Percentiles rank a stretch among this genome's conserved stretches.
These are phyloP conservation scores for Diatrype stigma DNA, from an alignment of 2,329 filamentous ascomycete genomes.

Conservation along the genomic window DNA sequence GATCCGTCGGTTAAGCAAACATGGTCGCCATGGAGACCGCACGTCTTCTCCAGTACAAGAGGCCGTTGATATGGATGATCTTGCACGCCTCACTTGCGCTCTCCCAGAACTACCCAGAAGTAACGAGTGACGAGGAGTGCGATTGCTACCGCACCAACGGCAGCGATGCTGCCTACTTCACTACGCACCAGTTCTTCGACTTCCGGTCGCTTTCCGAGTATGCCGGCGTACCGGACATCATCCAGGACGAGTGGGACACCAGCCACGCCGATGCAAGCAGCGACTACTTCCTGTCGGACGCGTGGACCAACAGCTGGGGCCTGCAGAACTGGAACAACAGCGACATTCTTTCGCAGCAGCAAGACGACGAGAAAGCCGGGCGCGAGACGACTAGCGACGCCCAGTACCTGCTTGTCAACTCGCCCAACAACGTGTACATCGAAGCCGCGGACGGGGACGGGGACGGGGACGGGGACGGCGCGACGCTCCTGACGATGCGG, in stretches of 20 bases:
- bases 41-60: not conserved
- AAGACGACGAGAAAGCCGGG: too few relatives aligned
- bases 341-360: not conserved
- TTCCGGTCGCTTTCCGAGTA: constrained; percentile 39
- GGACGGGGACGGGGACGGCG: constrained; percentile 25
- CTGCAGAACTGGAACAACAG: constrained; percentile 29
- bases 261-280: constrained; percentile 23
- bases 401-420: constrained; percentile 32
- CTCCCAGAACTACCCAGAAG: not conserved
- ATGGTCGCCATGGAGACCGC: not conserved
- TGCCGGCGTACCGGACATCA: constrained; percentile 25
- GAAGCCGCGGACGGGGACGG: constrained; percentile 27
- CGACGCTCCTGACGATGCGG: constrained; percentile 45
- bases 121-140: constrained; percentile 22
- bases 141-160: constrained; percentile 44
- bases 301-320: constrained; percentile 27
- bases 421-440: constrained; percentile 41
- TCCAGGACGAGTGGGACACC: constrained; percentile 20
- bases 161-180: constrained; percentile 35
- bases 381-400: constrained; percentile 18
- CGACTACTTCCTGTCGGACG: constrained; percentile 27
- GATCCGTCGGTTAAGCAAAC: too few relatives aligned
- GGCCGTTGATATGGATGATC: not conserved
- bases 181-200: constrained; percentile 45
- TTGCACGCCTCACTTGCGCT: not conserved